Percentiles rank a stretch among this genome's conserved stretches.
These are phyloP conservation scores for Gymnopus androsaceus DNA, from an alignment of 1,284 basidiomycete species.

Conservation along the genomic window DNA sequence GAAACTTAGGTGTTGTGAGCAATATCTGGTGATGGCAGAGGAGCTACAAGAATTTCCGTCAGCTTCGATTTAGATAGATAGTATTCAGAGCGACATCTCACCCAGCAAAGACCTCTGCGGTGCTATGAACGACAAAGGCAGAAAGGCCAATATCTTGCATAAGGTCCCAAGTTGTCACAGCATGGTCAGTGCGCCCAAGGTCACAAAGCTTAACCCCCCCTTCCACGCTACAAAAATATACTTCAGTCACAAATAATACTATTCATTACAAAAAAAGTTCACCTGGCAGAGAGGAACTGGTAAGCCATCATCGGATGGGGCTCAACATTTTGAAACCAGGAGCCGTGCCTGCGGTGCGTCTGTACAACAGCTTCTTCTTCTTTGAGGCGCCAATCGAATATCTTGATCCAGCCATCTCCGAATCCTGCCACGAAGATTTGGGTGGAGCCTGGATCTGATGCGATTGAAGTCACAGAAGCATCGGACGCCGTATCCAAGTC, in stretches of 20 bases:
- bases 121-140: conserved; percentile 86
- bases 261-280: conserved; percentile 20
- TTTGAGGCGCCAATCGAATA: conserved; percentile 90
- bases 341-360: conserved; percentile 80
- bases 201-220: conserved; percentile 96
- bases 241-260: background rate
- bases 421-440: conserved; percentile 91
- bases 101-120: conserved; percentile 86
- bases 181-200: conserved; percentile 58
- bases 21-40: conserved; percentile 65
- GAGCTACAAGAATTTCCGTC: conserved; percentile 44
- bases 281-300: conserved; percentile 92
- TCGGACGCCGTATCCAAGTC: conserved; percentile 90
- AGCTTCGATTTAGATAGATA: conserved; percentile 11
- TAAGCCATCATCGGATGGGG: conserved; percentile 76
- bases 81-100: conserved; percentile 44
- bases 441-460: conserved; percentile 77
- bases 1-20: conserved; percentile 62
- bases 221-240: conserved; percentile 63
- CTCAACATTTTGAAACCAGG: conserved; percentile 91
- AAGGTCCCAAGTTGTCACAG: conserved; percentile 68
- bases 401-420: conserved; percentile 87
- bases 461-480: conserved; percentile 86
- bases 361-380: conserved; percentile 86
- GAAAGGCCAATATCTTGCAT: conserved; percentile 73